Evolutionary conservation across 2,329 filamentous ascomycete species (phyloP), one percentile per base, ranked within the genome.

Genomic region (Kalaharituber pfeilii): DNA sequence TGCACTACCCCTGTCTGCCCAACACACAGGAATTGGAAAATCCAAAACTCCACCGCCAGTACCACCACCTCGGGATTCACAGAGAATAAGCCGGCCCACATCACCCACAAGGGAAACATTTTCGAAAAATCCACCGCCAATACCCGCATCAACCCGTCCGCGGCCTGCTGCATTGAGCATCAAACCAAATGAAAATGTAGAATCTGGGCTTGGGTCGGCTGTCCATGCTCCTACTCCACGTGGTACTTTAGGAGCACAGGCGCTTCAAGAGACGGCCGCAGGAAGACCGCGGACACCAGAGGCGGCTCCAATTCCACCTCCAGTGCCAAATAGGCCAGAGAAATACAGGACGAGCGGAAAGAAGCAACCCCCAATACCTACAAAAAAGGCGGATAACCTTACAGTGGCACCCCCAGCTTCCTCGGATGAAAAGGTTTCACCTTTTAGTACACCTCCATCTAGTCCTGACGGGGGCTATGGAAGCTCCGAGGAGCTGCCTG

Each of bases 391-490:
- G 3, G 33, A 42, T 25, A 53, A 52, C 47, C 49, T 57, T 28
- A 30, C 58, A 45, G 49, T 58, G 55, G 56, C 57, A 15, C 49
- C 60, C 30, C 18, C 56, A 51, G n/a, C n/a, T n/a, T 52, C 56
- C 13, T 58, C 50, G 24, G 62, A 61, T 13, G 62, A 64, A 30
- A 56, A 61, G 13, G 51, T 63, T 25, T 64, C 62, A 28, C 62
- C 62, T 30, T 64, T 64, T 49, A 64, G 62, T 53, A 63, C 62
- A 42, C 62, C 62, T 9, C 62, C 62, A 26, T 60, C 58, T 9
- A 61, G 59, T 28, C 53, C 59, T 25, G 58, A 59, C 36, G 59
- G 57, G 22, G 57, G 56, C 15, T 58, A 59, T 18, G 55, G 51
- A 50, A 58, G 61, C 49, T 61, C 62, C 13, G 62, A 64, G 51